phyloP scores from a whole-genome alignment of 805 yeast genomes.

The Candida caryicola region DNA sequence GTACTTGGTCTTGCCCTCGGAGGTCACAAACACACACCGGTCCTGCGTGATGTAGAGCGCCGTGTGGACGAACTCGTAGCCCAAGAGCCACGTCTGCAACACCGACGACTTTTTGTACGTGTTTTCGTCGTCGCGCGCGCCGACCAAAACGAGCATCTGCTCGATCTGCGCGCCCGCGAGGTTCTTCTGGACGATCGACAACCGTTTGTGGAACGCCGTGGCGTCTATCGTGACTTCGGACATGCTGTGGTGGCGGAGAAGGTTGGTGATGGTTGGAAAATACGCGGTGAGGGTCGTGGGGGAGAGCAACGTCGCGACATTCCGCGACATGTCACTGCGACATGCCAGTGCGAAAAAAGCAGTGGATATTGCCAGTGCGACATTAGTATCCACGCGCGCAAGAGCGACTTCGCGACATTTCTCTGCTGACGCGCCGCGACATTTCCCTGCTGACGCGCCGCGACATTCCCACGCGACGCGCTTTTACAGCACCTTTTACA shows the following conservation, averaged over 20 bases:
- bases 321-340: constrained; percentile 3
- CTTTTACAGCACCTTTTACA: too few relatives aligned
- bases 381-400: too few relatives aligned
- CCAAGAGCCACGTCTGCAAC: constrained; percentile 86
- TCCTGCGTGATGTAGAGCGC: constrained; percentile 61
- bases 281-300: not conserved
- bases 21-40: constrained; percentile 65
- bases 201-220: constrained; percentile 50
- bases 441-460: too few relatives aligned
- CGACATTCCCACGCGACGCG: too few relatives aligned
- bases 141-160: constrained; percentile 60
- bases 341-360: too few relatives aligned
- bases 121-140: constrained; percentile 83
- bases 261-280: not conserved
- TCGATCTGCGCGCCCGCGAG: constrained; percentile 23
- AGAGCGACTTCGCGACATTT: too few relatives aligned
- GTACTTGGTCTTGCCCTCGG: constrained; percentile 82
- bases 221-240: constrained; percentile 58
- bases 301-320: not conserved
- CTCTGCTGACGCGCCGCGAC: too few relatives aligned
- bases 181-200: constrained; percentile 39
- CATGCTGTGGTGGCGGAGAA: too few relatives aligned
- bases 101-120: constrained; percentile 87
- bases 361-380: too few relatives aligned
- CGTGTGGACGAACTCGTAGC: constrained; percentile 96